Percentiles rank a stretch among this genome's conserved stretches.
These are phyloP conservation scores for Paecilomyces formosus DNA, from an alignment of 2,329 filamentous ascomycete species.

Conservation along the genomic window DNA sequence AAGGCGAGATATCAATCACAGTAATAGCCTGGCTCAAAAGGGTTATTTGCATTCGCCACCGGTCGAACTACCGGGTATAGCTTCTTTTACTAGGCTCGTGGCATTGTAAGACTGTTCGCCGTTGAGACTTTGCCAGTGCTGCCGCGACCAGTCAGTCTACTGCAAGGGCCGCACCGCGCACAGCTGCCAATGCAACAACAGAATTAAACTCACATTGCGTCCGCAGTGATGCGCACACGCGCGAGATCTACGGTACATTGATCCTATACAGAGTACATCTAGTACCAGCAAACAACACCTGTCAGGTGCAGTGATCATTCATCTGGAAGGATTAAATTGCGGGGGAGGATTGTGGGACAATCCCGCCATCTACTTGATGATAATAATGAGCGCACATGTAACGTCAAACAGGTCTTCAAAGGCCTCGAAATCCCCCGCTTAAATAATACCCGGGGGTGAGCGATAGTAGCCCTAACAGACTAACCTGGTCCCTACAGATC, in stretches of 20 bases:
- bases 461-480: background rate
- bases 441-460: background rate
- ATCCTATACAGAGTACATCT: background rate
- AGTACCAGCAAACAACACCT: background rate
- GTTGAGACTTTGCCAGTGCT: background rate
- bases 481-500: background rate
- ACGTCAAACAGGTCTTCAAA: background rate
- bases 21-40: background rate
- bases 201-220: constrained; percentile 1
- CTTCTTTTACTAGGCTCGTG: background rate
- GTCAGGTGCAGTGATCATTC: background rate
- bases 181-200: background rate
- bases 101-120: background rate
- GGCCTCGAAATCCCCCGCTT: background rate
- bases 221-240: background rate
- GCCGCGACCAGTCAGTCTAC: background rate
- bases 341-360: background rate
- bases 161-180: background rate
- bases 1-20: background rate
- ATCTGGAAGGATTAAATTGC: background rate
- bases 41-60: background rate
- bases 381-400: background rate
- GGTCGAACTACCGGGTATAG: background rate
- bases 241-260: background rate
- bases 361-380: background rate